A percentile compares a stretch with the other conserved stretches of the same genome.
These are phyloP conservation scores for Gomphus bonarii DNA, from an alignment of 1,284 basidiomycete genomes.

Conservation along the genomic window DNA sequence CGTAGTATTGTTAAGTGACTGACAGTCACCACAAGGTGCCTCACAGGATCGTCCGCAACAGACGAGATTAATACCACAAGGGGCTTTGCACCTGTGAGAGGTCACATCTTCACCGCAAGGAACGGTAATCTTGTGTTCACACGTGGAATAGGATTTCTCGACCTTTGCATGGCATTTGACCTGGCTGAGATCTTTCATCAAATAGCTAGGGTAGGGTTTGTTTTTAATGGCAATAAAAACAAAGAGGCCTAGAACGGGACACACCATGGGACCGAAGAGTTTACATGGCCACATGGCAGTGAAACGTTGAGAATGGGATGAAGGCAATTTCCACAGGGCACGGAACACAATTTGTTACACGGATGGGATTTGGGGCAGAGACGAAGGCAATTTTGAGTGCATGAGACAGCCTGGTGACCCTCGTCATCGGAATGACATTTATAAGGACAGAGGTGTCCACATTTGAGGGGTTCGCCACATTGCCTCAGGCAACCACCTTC, in stretches of 20 bases:
- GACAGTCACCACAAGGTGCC: constrained; percentile 42
- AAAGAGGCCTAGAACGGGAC: constrained; percentile 12
- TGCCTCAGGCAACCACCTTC: constrained; percentile 52
- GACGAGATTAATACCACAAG: constrained; percentile 34
- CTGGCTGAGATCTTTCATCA: constrained; percentile 32
- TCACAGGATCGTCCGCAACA: constrained; percentile 50
- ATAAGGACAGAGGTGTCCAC: constrained; percentile 60
- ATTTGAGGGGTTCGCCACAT: constrained; percentile 48
- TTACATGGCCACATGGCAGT: constrained; percentile 57
- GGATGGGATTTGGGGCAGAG: constrained; percentile 51
- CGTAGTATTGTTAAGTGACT: constrained; percentile 21
- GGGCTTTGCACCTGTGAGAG: constrained; percentile 28
- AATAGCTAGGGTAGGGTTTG: constrained; percentile 27
- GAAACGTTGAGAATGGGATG: constrained; percentile 36
- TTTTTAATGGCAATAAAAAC: not conserved
- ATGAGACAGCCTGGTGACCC: constrained; percentile 39
- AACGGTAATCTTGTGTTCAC: constrained; percentile 44
- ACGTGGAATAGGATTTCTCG: constrained; percentile 36
- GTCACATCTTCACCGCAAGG: constrained; percentile 37
- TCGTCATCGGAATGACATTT: constrained; percentile 64
- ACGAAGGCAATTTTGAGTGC: constrained; percentile 40
- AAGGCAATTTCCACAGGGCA: constrained; percentile 45
- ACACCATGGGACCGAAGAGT: constrained; percentile 43
- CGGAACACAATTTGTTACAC: constrained; percentile 44
- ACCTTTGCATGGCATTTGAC: constrained; percentile 38